These are phyloP conservation scores for Cryptococcus deneoformans DNA, from an alignment of 1,284 basidiomycete species.

Conservation along the genomic window DNA sequence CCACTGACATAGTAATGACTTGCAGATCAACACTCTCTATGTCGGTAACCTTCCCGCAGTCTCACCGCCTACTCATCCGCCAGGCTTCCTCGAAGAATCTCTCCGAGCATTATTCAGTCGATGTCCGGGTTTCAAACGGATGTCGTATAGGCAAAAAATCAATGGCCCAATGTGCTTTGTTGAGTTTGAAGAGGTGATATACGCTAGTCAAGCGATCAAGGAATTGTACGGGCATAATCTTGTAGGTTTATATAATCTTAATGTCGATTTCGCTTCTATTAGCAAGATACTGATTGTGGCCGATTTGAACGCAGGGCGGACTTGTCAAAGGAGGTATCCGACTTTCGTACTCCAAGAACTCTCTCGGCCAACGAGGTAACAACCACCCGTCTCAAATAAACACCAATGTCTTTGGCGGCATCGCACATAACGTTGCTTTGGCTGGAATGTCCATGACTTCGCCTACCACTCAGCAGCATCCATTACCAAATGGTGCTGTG, in stretches of 20 bases:
- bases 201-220: constrained; percentile 78
- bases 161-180: constrained; percentile 98
- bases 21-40: constrained; percentile 85
- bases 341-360: constrained; percentile 94
- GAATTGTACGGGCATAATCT: constrained; percentile 90
- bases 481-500: background rate
- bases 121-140: constrained; percentile 79
- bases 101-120: constrained; percentile 75
- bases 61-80: constrained; percentile 60
- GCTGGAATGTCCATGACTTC: constrained; percentile 36
- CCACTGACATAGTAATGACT: background rate
- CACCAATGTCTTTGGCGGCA: constrained; percentile 38
- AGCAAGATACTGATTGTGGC: background rate
- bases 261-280: no score
- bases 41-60: constrained; percentile 88
- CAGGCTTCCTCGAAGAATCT: constrained; percentile 78
- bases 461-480: constrained; percentile 2
- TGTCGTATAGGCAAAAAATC: constrained; percentile 92
- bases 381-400: constrained; percentile 33
- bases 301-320: constrained; percentile 55
- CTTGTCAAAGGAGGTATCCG: constrained; percentile 94
- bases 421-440: constrained; percentile 44
- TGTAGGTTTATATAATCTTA: constrained; percentile 19
- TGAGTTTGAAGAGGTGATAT: constrained; percentile 88
- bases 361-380: constrained; percentile 60